A percentile compares a stretch with the other conserved stretches of the same genome.
Conservation (phyloP, 176 grass and related monocot species). For the Lolium perenne region DNA sequence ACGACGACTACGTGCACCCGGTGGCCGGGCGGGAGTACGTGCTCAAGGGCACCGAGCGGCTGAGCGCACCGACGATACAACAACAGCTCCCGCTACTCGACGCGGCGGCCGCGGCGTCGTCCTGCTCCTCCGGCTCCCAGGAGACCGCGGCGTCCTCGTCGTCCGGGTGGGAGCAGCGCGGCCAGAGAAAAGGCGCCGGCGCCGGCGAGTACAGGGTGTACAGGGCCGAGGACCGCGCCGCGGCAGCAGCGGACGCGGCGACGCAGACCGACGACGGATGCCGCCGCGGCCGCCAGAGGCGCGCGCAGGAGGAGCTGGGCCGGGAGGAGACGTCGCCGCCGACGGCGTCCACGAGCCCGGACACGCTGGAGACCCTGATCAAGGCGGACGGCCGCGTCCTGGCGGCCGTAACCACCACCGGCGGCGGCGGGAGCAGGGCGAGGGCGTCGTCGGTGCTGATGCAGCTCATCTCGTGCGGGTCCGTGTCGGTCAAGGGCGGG, state of each 20-base stretch:
- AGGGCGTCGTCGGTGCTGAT: constrained; percentile 77
- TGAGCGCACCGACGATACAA: constrained; percentile 30
- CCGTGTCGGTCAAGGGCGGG: constrained; percentile 57
- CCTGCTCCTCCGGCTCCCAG: constrained; percentile 52
- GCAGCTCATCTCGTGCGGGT: constrained; percentile 92
- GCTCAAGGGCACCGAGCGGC: constrained; percentile 87
- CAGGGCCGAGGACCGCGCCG: constrained; percentile 43
- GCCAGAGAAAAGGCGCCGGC: constrained; percentile 40
- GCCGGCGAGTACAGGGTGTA: constrained; percentile 53
- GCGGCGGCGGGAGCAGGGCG: constrained; percentile 40
- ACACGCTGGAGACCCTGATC: constrained; percentile 79
- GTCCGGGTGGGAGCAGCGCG: constrained; percentile 35
- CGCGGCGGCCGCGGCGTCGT: constrained; percentile 35
- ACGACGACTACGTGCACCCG: constrained; percentile 84
- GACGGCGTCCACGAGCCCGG: constrained; percentile 73
- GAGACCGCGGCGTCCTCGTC: constrained; percentile 52
- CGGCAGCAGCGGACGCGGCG: constrained; percentile 59
- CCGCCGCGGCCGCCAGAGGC: constrained; percentile 9
- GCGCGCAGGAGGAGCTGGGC: constrained; percentile 58
- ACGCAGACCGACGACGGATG: constrained; percentile 80
- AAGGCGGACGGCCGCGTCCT: constrained; percentile 52
- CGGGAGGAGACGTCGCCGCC: constrained; percentile 73
- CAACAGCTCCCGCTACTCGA: constrained; percentile 38
- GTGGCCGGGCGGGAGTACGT: constrained; percentile 83
- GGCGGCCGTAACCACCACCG: constrained; percentile 29